Evolutionary conservation across 2,329 filamentous ascomycete species (phyloP), one percentile per base, ranked within the genome.

Genomic region (Erysiphe pulchra): DNA sequence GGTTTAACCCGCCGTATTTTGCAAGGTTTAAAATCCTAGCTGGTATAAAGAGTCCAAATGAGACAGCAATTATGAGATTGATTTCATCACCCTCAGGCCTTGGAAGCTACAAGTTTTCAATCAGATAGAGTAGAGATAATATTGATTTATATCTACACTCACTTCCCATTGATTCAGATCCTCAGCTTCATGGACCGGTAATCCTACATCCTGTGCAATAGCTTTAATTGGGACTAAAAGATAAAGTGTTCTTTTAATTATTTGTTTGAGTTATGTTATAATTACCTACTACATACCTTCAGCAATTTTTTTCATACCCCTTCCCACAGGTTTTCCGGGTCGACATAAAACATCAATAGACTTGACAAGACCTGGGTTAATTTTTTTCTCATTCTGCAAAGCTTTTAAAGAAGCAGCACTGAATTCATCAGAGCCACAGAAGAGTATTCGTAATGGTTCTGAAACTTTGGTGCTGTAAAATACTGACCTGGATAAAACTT

Each of bases 351-450:
- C 86, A 59, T 93, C 79, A 51, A 98, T 78, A 5, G 80, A 84
- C 47, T 69, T 66, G 46, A 93, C 75, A 11, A 74, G 63, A 16
- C 62, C 61, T 7, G 63, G 67, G 47, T 68, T 67, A 45, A 55
- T 56, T 24, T 59, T 49, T 45, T 75, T 68, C 56, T 83, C 78
- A 5, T 63, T 56, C 53, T 78, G 60, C 32, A 98, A 63, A 6
- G 80, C 80, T 48, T 64, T 64, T 44, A 98, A 65, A 1, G 84
- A 83, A 45, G 70, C 71, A 55, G 79, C 79, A 63, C 87, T 94
- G 61, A 95, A 93, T 2, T 76, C 69, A 60, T 98, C 90, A 2
- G 87, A 90, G 50, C 90, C 90, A 62, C 86, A 95, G 62, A 94
- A 98, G 4, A 98, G 70, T 46, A 98, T 84, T 32, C 77, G 71